Evolutionary conservation across 495 filamentous ascomycete species (phyloP).

Genomic region (Xylaria sp.): DNA sequence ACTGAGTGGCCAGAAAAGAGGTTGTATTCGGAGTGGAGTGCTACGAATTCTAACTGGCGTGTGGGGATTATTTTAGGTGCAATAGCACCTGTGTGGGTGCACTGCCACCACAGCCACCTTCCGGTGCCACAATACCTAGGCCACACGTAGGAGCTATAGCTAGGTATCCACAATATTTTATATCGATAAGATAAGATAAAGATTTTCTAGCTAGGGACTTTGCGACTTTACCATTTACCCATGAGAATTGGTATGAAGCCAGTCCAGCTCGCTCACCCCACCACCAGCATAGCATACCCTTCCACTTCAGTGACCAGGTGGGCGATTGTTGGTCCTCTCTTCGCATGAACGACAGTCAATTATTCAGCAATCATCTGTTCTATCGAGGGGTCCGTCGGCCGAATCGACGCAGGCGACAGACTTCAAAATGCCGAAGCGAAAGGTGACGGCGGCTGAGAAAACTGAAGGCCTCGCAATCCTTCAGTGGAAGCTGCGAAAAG

Average conservation of each 20-base stretch:
- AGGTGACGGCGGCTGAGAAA: slow-evolving; percentile 91
- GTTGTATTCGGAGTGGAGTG: too few relatives aligned
- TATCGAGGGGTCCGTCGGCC: slow-evolving; percentile 7
- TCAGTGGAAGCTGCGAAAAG: slow-evolving; percentile 37
- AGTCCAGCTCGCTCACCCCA: background rate
- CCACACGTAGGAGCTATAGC: background rate
- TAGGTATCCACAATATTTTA: background rate
- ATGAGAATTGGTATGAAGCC: background rate
- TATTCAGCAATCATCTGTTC: background rate
- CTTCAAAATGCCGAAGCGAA: slow-evolving; percentile 78
- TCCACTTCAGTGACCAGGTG: background rate
- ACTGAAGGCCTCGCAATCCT: slow-evolving; percentile 72
- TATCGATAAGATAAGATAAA: slow-evolving; percentile 37
- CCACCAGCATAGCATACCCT: slow-evolving; percentile 12
- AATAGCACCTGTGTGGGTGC: too few relatives aligned
- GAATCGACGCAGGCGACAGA: background rate
- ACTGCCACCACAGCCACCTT: too few relatives aligned
- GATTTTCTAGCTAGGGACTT: slow-evolving; percentile 30
- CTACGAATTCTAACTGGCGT: too few relatives aligned
- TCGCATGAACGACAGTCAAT: background rate
- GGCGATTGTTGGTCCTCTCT: background rate
- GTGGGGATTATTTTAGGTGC: too few relatives aligned
- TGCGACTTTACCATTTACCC: background rate
- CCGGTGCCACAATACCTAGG: too few relatives aligned
- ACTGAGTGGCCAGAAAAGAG: too few relatives aligned